phyloP scores from a whole-genome alignment of 345 rosid species.

The Raphanus raphanistrum region DNA sequence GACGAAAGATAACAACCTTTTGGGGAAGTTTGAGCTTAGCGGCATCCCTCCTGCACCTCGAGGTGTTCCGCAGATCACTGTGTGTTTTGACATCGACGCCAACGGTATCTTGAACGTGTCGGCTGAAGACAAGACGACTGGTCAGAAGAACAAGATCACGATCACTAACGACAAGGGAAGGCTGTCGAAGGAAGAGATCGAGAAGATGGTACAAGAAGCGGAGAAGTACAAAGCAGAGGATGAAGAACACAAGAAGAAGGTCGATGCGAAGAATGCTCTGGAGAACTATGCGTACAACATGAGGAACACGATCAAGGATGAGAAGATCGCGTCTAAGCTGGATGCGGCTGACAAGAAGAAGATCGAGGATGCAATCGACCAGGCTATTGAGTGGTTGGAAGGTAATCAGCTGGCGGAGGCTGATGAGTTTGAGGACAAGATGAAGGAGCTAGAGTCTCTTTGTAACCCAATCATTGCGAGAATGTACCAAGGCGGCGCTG shows the following conservation, averaged over 20 bases:
- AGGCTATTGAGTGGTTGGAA: slow-evolving; percentile 58
- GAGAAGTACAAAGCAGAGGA: slow-evolving; percentile 66
- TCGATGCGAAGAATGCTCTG: slow-evolving; percentile 56
- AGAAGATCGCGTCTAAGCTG: slow-evolving; percentile 53
- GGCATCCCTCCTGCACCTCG: slow-evolving; percentile 68
- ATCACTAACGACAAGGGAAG: slow-evolving; percentile 69
- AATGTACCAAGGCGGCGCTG: slow-evolving; percentile 56
- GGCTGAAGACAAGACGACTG: slow-evolving; percentile 64
- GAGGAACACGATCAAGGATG: slow-evolving; percentile 65
- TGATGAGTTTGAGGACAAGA: slow-evolving; percentile 63
- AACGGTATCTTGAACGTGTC: slow-evolving; percentile 59
- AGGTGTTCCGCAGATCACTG: slow-evolving; percentile 47
- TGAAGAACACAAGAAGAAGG: slow-evolving; percentile 69
- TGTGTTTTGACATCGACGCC: slow-evolving; percentile 37
- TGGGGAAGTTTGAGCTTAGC: slow-evolving; percentile 63
- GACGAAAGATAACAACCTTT: slow-evolving; percentile 56
- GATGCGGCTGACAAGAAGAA: slow-evolving; percentile 58
- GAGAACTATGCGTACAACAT: slow-evolving; percentile 54
- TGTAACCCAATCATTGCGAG: slow-evolving; percentile 64
- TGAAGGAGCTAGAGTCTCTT: slow-evolving; percentile 61
- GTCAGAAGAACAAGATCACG: slow-evolving; percentile 69
- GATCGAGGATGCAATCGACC: slow-evolving; percentile 57
- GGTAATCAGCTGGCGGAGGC: slow-evolving; percentile 55
- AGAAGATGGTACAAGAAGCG: slow-evolving; percentile 69
- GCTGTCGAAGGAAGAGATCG: slow-evolving; percentile 57